These are phyloP conservation scores for Mortierella antarctica DNA, from an alignment of 192 early-diverging fungal species.

Conservation along the genomic window DNA sequence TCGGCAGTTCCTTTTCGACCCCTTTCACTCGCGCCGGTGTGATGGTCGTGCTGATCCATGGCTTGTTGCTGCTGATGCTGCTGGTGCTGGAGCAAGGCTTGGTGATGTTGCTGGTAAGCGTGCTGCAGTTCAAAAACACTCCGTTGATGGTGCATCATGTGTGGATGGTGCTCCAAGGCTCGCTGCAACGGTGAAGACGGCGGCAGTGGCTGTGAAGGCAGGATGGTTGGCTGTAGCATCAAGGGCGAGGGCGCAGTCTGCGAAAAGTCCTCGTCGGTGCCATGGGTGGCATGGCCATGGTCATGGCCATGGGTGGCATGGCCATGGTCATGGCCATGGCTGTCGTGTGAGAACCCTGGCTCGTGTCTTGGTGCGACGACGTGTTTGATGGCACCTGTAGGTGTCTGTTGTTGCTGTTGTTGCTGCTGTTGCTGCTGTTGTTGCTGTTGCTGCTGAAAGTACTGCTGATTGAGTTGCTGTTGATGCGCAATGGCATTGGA, in stretches of 20 bases:
- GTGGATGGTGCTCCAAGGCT: background rate
- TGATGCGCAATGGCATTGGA: slow-evolving; percentile 20
- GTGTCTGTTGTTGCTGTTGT: background rate
- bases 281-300: background rate
- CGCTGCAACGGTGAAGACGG: background rate
- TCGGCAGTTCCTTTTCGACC: background rate
- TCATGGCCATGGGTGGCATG: background rate
- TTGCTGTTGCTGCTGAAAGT: slow-evolving; percentile 9
- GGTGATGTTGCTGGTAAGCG: slow-evolving; percentile 6
- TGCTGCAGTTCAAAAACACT: slow-evolving; percentile 5
- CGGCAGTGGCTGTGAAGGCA: slow-evolving; percentile 14
- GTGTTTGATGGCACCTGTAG: background rate
- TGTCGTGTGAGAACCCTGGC: slow-evolving; percentile 10
- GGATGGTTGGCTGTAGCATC: slow-evolving; percentile 26
- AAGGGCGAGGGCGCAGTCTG: slow-evolving; percentile 4
- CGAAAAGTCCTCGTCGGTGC: background rate
- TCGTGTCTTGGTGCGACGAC: background rate
- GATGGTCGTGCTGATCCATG: slow-evolving; percentile 2
- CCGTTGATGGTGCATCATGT: slow-evolving; percentile 14
- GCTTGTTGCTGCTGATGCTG: background rate
- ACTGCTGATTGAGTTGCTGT: slow-evolving; percentile 10
- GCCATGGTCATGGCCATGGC: background rate
- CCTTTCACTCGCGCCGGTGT: background rate
- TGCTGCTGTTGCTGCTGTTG: slow-evolving; percentile 12
- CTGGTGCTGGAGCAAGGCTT: background rate